phyloP scores from a whole-genome alignment of 371 early-diverging fungal genomes.

The Sanchytrium tribonematis region DNA sequence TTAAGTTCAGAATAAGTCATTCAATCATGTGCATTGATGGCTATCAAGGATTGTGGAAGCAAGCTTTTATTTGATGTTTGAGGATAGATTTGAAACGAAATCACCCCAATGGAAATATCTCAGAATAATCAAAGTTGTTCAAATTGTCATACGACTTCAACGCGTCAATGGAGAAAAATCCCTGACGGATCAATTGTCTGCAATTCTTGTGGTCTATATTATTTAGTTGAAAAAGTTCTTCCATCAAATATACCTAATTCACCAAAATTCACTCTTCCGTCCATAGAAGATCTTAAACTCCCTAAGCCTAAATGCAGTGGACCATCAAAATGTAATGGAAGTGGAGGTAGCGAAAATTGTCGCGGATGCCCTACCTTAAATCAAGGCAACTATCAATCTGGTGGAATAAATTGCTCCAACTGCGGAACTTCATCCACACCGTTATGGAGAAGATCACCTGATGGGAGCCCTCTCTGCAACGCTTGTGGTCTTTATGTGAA shows the following conservation, averaged over 20 bases:
- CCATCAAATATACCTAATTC: background rate
- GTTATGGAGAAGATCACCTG: constrained; percentile 15
- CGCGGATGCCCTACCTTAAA: background rate
- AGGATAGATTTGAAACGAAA: no score
- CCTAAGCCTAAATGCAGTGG: background rate
- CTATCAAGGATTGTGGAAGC: no score
- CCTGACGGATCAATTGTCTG: background rate
- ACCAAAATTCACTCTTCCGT: background rate
- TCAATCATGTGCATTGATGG: no score
- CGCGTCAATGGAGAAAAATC: background rate
- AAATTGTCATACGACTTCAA: background rate
- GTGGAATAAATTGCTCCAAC: constrained; percentile 10
- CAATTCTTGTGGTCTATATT: background rate
- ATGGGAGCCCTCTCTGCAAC: constrained; percentile 16
- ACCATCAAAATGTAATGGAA: background rate
- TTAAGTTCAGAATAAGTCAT: no score
- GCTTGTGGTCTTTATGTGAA: constrained; percentile 21
- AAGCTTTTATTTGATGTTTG: no score
- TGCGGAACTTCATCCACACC: constrained; percentile 18
- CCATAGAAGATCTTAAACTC: background rate
- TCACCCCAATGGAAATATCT: no score
- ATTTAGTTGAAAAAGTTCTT: background rate
- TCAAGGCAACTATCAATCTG: background rate
- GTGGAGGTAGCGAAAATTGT: background rate
- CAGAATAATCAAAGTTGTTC: no score